Evolutionary conservation across 352 stramenopile genomes (phyloP).

Genomic region (Aphanomyces cochlioides): DNA sequence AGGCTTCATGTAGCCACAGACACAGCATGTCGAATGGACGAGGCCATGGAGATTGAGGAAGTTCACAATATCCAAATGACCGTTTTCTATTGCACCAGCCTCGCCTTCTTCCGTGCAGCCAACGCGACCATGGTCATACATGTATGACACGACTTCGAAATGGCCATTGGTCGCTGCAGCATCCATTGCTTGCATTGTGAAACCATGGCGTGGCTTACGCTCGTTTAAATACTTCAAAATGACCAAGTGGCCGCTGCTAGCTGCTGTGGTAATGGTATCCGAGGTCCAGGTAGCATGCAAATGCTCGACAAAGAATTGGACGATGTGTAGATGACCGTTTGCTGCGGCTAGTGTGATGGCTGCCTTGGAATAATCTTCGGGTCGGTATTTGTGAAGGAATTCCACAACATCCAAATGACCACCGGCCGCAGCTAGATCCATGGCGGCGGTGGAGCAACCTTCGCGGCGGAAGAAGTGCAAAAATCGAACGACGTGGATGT

Average conservation of each 20-base stretch:
- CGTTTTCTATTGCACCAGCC: constrained; percentile 34
- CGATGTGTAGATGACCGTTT: constrained; percentile 14
- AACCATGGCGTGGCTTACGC: neutral
- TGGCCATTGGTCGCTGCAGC: constrained; percentile 29
- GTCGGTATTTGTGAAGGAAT: constrained; percentile 12
- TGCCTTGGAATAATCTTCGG: neutral
- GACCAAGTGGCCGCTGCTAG: neutral
- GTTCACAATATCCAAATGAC: constrained; percentile 36
- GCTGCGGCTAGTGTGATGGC: neutral
- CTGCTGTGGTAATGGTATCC: neutral
- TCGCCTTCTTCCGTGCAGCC: constrained; percentile 29
- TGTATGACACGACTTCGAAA: constrained; percentile 28
- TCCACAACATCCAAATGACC: constrained; percentile 9
- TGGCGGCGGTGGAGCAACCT: neutral
- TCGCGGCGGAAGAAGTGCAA: neutral
- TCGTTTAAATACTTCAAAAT: constrained; percentile 3
- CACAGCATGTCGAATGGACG: neutral
- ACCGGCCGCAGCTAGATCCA: neutral
- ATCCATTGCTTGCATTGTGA: constrained; percentile 31
- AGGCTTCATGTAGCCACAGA: constrained; percentile 1
- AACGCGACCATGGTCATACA: constrained; percentile 31
- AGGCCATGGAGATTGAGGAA: constrained; percentile 8
- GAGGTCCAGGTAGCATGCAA: neutral
- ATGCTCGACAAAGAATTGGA: constrained; percentile 2
- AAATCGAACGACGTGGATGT: neutral